Evolutionary conservation across 2,329 filamentous ascomycete genomes (phyloP).

Genomic region (Trichophyton mentagrophytes): DNA sequence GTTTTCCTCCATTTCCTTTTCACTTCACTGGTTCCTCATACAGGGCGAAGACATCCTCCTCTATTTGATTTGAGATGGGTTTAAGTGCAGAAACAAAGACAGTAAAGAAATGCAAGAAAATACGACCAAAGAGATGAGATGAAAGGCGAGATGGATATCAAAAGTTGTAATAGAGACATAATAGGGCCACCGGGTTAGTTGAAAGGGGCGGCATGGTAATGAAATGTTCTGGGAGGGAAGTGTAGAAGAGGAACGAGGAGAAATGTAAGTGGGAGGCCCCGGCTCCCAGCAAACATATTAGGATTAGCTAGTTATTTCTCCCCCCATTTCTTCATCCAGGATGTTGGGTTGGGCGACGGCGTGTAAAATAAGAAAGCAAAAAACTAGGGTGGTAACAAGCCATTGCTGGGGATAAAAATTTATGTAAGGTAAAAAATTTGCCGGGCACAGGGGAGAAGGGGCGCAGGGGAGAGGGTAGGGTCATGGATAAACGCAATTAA

Average conservation of each 20-base stretch:
- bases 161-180: background rate
- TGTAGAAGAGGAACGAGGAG: background rate
- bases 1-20: background rate
- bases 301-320: slow-evolving; percentile 1
- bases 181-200: background rate
- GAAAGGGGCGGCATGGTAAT: background rate
- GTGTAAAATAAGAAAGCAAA: background rate
- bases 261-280: background rate
- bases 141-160: slow-evolving; percentile 2
- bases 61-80: background rate
- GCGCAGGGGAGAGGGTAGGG: background rate
- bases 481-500: slow-evolving; percentile 1
- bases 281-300: slow-evolving; percentile 2
- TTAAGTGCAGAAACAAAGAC: background rate
- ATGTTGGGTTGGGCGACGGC: background rate
- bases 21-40: background rate
- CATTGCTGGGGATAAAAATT: background rate
- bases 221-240: background rate
- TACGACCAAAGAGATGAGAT: background rate
- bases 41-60: slow-evolving; percentile 1
- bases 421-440: background rate
- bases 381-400: background rate
- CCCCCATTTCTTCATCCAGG: background rate
- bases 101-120: background rate
- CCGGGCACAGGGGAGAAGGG: background rate